Evolutionary conservation across 306 rosid genomes (phyloP), one percentile per base, ranked within the genome.

Genomic region (Quillaja saponaria): DNA sequence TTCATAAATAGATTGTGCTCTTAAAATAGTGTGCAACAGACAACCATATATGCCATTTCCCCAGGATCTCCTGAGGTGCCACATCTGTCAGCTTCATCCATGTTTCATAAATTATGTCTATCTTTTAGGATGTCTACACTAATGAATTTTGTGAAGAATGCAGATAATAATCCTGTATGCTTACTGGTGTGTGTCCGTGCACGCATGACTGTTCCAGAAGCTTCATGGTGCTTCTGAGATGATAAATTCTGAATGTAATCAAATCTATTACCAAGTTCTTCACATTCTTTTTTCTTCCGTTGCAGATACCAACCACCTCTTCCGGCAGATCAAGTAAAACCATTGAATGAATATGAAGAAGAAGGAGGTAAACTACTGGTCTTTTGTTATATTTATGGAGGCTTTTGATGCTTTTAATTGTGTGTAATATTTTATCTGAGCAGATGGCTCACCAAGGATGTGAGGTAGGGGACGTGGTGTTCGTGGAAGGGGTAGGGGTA

Each of bases 271-370:
- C 13, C 47, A n/a, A n/a, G 44, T 39, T 8, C 44, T 39, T 12
- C 44, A 12, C 13, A 10, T 37, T 37, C 40, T 37, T 5, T 10
- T 39, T 41, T 21, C 13, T 34, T 39, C 55, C 13, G 21, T 34
- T 75, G 62, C 76, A 90, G 97, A 63, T 85, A 90, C 50, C 97
- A 90, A 66, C 65, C 85, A 49, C 97, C 97, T 57, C 82, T 87
- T 59, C 89, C 95, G 2, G 83, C 47, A 38, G 96, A 90, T 69
- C 91, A 85, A 81, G 96, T 87, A 67, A 90, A 80, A 80, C 97
- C 87, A 15, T 76, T 79, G 55, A 87, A 80, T 70, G 90, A 81
- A 65, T 81, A 83, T 37, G 91, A 81, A 41, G 90, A 87, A 64
- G 89, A 85, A 46, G 89, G 90, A 81, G 97, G 97, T 85, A 67